Percentiles rank a stretch among this genome's conserved stretches.
These are phyloP conservation scores for Botrytis fragariae DNA, from an alignment of 2,329 filamentous ascomycete genomes.

Conservation along the genomic window DNA sequence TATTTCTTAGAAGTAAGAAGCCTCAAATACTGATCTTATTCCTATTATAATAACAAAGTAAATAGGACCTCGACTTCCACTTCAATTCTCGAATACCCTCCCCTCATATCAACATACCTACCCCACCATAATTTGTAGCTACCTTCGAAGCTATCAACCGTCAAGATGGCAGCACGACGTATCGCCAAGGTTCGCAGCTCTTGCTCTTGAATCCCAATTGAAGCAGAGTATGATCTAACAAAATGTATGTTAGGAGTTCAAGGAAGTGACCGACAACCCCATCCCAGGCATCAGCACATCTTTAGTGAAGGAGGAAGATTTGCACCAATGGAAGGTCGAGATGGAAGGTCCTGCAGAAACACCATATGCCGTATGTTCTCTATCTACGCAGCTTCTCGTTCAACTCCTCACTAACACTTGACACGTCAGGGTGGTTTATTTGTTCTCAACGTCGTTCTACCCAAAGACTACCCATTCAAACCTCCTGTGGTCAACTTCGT, in stretches of 20 bases:
- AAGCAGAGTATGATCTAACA: slow-evolving; percentile 1
- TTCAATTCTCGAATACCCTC: background rate
- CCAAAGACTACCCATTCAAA: slow-evolving; percentile 73
- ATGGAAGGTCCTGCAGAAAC: slow-evolving; percentile 65
- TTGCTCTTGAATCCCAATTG: background rate
- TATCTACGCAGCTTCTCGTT: background rate
- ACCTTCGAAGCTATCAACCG: slow-evolving; percentile 12
- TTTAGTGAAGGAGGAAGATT: slow-evolving; percentile 60
- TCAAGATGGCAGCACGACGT: slow-evolving; percentile 35
- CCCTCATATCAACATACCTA: slow-evolving; percentile 10
- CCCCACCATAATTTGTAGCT: slow-evolving; percentile 5
- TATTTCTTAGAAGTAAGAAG: background rate
- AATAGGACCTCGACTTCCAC: background rate
- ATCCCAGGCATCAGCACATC: slow-evolving; percentile 55
- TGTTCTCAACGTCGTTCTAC: slow-evolving; percentile 62
- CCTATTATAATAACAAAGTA: background rate
- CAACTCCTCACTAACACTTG: background rate
- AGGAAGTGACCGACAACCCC: slow-evolving; percentile 54
- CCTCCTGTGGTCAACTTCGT: slow-evolving; percentile 66
- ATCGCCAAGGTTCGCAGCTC: slow-evolving; percentile 31
- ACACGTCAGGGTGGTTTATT: slow-evolving; percentile 57
- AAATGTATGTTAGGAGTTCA: slow-evolving; percentile 51
- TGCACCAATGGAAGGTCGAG: slow-evolving; percentile 65
- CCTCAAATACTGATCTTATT: background rate
- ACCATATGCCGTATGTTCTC: slow-evolving; percentile 57